Evolutionary conservation across 768 basidiomycete species (phyloP).

Genomic region (Lyophyllum semitale): DNA sequence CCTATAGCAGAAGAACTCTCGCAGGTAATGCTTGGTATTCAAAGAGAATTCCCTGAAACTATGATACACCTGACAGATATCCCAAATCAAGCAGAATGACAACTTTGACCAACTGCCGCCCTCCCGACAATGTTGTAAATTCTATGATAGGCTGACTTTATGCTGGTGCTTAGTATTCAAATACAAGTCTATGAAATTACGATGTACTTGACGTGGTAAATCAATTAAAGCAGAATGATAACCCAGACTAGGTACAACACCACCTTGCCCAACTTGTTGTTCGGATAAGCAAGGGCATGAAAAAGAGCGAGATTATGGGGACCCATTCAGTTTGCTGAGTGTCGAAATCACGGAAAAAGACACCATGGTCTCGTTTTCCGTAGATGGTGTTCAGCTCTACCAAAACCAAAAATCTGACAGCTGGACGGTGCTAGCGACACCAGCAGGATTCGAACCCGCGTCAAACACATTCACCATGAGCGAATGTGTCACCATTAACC

Average conservation of each 20-base stretch:
- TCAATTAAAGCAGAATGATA: not conserved
- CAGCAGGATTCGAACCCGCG: too few species aligned
- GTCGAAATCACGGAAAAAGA: slow-evolving; percentile 32
- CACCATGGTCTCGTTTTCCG: too few species aligned
- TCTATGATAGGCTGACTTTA: not conserved
- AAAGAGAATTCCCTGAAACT: not conserved
- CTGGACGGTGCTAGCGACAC: too few species aligned
- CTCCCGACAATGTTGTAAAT: not conserved
- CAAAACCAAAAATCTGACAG: too few species aligned
- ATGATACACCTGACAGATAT: not conserved
- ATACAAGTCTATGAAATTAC: not conserved
- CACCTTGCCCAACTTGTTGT: too few species aligned
- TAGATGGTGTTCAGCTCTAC: too few species aligned
- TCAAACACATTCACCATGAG: too few species aligned
- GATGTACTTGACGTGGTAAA: not conserved
- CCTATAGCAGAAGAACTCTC: too few species aligned
- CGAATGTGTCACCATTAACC: too few species aligned
- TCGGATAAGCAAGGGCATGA: too few species aligned
- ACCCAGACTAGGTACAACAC: not conserved
- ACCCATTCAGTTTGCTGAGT: slow-evolving; percentile 26
- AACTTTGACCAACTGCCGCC: not conserved
- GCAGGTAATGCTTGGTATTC: not conserved
- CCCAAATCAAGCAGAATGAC: not conserved
- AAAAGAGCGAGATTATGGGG: too few species aligned
- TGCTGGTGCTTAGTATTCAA: not conserved